Conservation (phyloP, 768 basidiomycete species). For the Kwoniella europaea region DNA sequence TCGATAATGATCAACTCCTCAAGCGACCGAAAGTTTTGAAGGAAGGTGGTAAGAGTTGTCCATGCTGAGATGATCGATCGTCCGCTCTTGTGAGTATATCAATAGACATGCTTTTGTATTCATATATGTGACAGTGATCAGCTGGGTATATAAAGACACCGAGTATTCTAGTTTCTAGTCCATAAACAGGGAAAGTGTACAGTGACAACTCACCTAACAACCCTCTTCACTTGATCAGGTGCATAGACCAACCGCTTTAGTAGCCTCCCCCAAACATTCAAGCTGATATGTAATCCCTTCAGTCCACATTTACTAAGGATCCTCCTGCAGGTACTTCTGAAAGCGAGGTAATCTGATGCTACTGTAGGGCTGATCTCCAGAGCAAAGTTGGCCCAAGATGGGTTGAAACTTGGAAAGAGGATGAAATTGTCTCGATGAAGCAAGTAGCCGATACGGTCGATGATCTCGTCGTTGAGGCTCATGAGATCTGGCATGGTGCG, state of each 20-base stretch:
- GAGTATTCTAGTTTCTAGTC: background rate
- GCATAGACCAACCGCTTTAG: slow-evolving; percentile 1
- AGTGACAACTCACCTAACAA: slow-evolving; percentile 14
- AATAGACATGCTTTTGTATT: background rate
- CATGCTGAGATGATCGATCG: background rate
- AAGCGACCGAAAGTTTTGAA: background rate
- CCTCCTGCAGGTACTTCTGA: slow-evolving; percentile 7
- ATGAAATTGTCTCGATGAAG: slow-evolving; percentile 6
- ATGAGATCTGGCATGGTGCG: no score
- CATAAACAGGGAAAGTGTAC: background rate
- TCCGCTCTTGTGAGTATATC: background rate
- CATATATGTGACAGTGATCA: no score
- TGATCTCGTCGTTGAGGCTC: slow-evolving; percentile 10
- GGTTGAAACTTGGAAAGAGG: slow-evolving; percentile 12
- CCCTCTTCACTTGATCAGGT: background rate
- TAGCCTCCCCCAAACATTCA: background rate
- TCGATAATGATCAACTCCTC: slow-evolving; percentile 3
- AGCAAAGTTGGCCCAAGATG: slow-evolving; percentile 18
- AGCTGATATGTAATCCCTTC: slow-evolving; percentile 5
- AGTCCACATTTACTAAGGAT: background rate
- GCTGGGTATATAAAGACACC: background rate
- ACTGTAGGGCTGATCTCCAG: slow-evolving; percentile 1
- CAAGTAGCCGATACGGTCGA: slow-evolving; percentile 9
- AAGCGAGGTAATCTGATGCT: slow-evolving; percentile 8
- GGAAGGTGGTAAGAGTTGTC: background rate